phyloP scores from a whole-genome alignment of 306 rosid species.

The Castanospermum australe region DNA sequence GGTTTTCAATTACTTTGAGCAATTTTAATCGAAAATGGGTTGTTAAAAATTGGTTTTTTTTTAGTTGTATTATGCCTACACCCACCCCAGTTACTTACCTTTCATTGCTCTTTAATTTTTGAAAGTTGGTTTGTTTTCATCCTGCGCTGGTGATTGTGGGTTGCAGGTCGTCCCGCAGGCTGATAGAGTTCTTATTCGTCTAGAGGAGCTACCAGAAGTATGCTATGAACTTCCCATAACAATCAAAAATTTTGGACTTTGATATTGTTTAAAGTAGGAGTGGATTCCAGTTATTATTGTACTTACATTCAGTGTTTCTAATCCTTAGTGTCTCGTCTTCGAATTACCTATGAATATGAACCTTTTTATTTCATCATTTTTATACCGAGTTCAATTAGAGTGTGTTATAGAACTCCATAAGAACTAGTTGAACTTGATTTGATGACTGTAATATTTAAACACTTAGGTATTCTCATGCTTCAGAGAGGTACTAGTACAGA shows the following conservation, averaged over 20 bases:
- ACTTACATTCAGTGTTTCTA: neutral
- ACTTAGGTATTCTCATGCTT: too few relatives aligned
- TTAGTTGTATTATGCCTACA: neutral
- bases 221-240: neutral
- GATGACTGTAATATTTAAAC: too few relatives aligned
- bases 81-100: neutral
- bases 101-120: neutral
- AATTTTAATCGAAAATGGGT: neutral
- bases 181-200: constrained; percentile 90
- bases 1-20: constrained; percentile 27
- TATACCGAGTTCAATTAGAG: too few relatives aligned
- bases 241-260: neutral
- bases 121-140: neutral
- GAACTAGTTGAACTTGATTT: too few relatives aligned
- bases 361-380: too few relatives aligned
- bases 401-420: too few relatives aligned
- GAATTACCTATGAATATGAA: neutral
- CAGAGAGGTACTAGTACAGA: neutral
- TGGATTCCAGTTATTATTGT: neutral
- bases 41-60: neutral
- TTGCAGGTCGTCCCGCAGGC: constrained; percentile 90
- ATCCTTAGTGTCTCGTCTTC: neutral
- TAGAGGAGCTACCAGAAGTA: constrained; percentile 71
- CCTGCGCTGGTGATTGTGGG: constrained; percentile 15
- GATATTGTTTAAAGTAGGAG: neutral